phyloP scores from a whole-genome alignment of 768 basidiomycete species.

The Xanthoconium stramineum region DNA sequence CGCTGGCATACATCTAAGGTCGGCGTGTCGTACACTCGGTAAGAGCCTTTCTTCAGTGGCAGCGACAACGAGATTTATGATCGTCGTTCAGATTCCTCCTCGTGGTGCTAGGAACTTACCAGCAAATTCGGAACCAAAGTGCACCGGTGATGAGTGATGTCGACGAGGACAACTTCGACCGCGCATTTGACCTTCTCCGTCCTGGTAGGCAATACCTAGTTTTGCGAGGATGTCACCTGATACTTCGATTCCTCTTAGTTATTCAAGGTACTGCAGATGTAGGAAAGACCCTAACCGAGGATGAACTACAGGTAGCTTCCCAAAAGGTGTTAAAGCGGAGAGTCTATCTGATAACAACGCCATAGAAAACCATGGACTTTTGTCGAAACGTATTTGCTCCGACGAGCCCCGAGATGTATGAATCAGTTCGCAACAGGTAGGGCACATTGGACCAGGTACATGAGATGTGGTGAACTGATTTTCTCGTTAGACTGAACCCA shows the following conservation, averaged over 20 bases:
- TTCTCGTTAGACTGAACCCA: not conserved
- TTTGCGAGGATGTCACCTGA: not conserved
- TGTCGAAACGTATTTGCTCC: not conserved
- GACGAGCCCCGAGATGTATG: not conserved
- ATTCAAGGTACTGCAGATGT: slow-evolving; percentile 5
- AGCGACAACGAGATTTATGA: not conserved
- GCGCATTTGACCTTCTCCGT: slow-evolving; percentile 8
- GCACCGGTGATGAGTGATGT: slow-evolving; percentile 3
- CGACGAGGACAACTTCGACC: slow-evolving; percentile 16
- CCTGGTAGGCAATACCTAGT: slow-evolving; percentile 1
- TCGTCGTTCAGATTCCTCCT: slow-evolving; percentile 1
- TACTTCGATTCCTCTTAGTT: not conserved
- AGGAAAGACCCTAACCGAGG: slow-evolving; percentile 7
- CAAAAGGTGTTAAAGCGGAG: too few species aligned
- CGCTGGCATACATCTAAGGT: slow-evolving; percentile 13
- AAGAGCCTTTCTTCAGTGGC: not conserved
- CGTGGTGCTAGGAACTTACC: slow-evolving; percentile 9
- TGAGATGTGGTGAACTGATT: too few species aligned
- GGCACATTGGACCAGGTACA: too few species aligned
- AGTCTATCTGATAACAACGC: too few species aligned
- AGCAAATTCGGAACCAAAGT: slow-evolving; percentile 12
- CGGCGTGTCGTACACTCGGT: slow-evolving; percentile 8
- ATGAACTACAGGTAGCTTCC: slow-evolving; percentile 5
- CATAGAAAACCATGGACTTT: not conserved
- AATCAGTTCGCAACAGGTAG: not conserved